These are phyloP conservation scores for Penicillium samsonianum DNA, from an alignment of 495 filamentous ascomycete species.

Conservation along the genomic window DNA sequence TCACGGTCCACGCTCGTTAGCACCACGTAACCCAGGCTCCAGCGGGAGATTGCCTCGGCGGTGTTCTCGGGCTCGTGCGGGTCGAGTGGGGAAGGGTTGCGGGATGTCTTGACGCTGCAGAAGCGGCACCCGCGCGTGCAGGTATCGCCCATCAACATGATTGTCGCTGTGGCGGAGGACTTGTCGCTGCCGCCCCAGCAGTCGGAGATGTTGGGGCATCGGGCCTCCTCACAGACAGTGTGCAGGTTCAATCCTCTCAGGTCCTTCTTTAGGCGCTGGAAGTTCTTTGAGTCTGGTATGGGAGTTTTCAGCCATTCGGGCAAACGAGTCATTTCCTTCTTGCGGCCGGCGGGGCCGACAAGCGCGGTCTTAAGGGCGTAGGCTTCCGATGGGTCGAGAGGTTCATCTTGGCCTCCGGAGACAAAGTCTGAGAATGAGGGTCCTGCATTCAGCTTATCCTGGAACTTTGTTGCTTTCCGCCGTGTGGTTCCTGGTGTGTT, in stretches of 20 bases:
- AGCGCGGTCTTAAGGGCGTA: slow-evolving; percentile 70
- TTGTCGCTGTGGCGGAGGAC: slow-evolving; percentile 89
- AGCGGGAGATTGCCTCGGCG: slow-evolving; percentile 86
- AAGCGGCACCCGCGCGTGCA: slow-evolving; percentile 97
- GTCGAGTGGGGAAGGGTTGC: slow-evolving; percentile 78
- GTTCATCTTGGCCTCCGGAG: slow-evolving; percentile 50
- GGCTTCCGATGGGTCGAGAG: slow-evolving; percentile 59
- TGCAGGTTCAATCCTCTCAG: slow-evolving; percentile 86
- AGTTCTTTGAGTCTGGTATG: slow-evolving; percentile 82
- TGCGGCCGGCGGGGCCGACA: slow-evolving; percentile 74
- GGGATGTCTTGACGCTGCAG: slow-evolving; percentile 90
- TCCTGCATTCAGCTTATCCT: slow-evolving; percentile 75
- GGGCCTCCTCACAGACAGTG: slow-evolving; percentile 96
- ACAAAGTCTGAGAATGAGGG: slow-evolving; percentile 88
- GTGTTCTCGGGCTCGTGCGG: slow-evolving; percentile 97
- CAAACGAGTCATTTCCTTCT: slow-evolving; percentile 85
- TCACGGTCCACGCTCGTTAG: slow-evolving; percentile 92
- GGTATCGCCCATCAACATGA: slow-evolving; percentile 99
- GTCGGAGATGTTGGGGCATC: slow-evolving; percentile 95
- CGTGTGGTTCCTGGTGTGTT: slow-evolving; percentile 32
- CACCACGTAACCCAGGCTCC: slow-evolving; percentile 96
- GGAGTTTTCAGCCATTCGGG: slow-evolving; percentile 96
- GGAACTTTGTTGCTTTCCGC: slow-evolving; percentile 66
- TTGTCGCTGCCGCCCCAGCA: slow-evolving; percentile 95
- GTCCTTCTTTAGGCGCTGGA: slow-evolving; percentile 91